Conservation (phyloP, 1,284 basidiomycete species). For the Sporisorium graminicola region DNA sequence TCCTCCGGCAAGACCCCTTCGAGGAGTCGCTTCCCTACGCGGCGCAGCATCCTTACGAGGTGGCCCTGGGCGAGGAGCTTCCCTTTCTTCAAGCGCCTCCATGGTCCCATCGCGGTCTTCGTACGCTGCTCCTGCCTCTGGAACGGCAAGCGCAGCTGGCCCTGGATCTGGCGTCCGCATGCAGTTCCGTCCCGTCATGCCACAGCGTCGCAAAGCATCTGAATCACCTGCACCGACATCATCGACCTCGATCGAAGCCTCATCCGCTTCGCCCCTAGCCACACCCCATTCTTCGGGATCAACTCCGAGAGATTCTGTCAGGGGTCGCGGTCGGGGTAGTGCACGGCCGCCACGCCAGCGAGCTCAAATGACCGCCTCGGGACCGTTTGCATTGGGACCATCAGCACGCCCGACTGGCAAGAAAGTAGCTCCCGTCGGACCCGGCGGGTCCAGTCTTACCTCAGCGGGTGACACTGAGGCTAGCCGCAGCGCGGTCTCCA, state of each 20-base stretch:
- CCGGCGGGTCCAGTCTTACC: conserved; percentile 35
- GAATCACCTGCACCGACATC: conserved; percentile 42
- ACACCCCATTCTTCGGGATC: conserved; percentile 26
- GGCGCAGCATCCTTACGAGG: conserved; percentile 38
- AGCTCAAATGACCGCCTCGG: conserved; percentile 86
- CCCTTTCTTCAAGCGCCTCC: conserved; percentile 25
- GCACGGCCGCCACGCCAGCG: conserved; percentile 40
- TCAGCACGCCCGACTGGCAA: conserved; percentile 73
- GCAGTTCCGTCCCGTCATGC: conserved; percentile 63
- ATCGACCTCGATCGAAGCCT: conserved; percentile 12
- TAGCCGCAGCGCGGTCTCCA: conserved; percentile 4
- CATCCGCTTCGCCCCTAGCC: conserved; percentile 22
- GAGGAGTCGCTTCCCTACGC: conserved; percentile 39
- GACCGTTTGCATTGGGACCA: conserved; percentile 87
- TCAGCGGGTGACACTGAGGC: conserved; percentile 14
- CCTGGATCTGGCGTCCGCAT: conserved; percentile 42
- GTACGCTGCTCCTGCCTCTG: conserved; percentile 40
- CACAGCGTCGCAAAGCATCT: conserved; percentile 57
- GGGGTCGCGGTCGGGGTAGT: conserved; percentile 53
- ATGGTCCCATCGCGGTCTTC: conserved; percentile 47
- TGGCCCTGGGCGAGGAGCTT: conserved; percentile 15
- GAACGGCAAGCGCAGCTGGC: conserved; percentile 14
- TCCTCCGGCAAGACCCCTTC: conserved; percentile 20
- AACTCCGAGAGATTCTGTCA: conserved; percentile 25
- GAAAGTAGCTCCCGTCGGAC: conserved; percentile 35